Conservation (phyloP, 306 rosid species). For the Dryas octopetala region DNA sequence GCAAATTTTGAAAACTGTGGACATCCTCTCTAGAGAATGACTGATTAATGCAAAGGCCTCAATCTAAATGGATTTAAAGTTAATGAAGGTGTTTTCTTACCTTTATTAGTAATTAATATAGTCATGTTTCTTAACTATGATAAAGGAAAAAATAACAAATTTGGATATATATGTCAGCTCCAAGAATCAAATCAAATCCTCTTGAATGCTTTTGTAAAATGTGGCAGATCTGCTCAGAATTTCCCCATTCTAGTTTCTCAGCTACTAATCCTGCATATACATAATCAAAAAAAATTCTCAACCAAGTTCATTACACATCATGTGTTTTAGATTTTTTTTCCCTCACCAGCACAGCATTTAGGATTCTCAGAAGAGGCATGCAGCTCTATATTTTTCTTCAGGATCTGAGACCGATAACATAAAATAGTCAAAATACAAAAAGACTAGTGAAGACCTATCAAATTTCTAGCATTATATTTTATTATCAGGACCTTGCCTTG, state of each 20-base stretch:
- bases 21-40: no score
- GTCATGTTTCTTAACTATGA: conserved; percentile 12
- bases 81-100: background rate
- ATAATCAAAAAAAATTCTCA: background rate
- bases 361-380: conserved; percentile 59
- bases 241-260: conserved; percentile 93
- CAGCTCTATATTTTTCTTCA: conserved; percentile 77
- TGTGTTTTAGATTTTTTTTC: conserved; percentile 14
- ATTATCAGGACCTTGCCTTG: conserved; percentile 56
- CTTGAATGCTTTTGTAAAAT: conserved; percentile 59
- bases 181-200: conserved; percentile 81
- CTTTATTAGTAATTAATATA: background rate
- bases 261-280: conserved; percentile 58
- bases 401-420: conserved; percentile 52
- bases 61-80: no score
- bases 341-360: conserved; percentile 56
- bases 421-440: conserved; percentile 28
- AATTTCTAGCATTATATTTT: conserved; percentile 20
- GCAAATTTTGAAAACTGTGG: no score
- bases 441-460: conserved; percentile 22
- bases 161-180: conserved; percentile 96
- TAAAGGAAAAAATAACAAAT: conserved; percentile 13
- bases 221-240: conserved; percentile 54
- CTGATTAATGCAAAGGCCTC: background rate
- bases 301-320: conserved; percentile 15